A percentile compares a stretch with the other conserved stretches of the same genome.
These are phyloP conservation scores for Fusarium pseudonygamai DNA, from an alignment of 2,329 filamentous ascomycete species.

Conservation along the genomic window DNA sequence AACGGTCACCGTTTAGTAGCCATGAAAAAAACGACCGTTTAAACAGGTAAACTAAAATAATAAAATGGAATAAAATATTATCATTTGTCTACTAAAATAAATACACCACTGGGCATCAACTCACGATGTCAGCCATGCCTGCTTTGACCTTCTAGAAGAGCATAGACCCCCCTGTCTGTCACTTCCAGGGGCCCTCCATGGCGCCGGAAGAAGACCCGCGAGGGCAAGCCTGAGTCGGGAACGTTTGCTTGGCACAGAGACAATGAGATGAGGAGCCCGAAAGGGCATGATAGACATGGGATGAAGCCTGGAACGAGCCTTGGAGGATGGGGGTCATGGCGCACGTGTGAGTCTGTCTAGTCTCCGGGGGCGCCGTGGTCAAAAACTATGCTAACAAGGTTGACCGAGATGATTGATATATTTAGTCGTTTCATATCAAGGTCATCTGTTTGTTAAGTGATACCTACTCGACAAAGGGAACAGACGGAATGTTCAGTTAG, in stretches of 20 bases:
- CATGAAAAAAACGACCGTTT: conserved; percentile 29
- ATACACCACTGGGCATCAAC: conserved; percentile 27
- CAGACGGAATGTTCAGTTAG: not conserved
- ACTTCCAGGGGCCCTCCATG: conserved; percentile 30
- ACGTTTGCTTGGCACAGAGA: conserved; percentile 20
- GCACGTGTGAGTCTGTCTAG: conserved; percentile 37
- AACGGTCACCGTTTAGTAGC: conserved; percentile 34
- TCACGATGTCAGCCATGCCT: conserved; percentile 17
- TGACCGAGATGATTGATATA: conserved; percentile 10
- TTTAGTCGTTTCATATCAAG: conserved; percentile 16
- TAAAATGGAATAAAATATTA: conserved; percentile 24
- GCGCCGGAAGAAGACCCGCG: conserved; percentile 39
- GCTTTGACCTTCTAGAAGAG: conserved; percentile 42
- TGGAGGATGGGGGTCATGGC: conserved; percentile 13
- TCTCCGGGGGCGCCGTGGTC: conserved; percentile 9
- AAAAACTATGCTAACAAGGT: conserved; percentile 14
- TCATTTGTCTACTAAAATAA: conserved; percentile 25
- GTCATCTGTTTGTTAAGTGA: not conserved
- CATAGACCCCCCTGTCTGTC: conserved; percentile 20
- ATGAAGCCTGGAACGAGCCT: conserved; percentile 21
- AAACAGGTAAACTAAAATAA: conserved; percentile 20
- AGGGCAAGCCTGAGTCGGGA: conserved; percentile 28
- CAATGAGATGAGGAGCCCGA: not conserved
- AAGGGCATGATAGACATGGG: conserved; percentile 12
- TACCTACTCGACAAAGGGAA: not conserved